Evolutionary conservation across 257 asterid genomes (phyloP), one percentile per base, ranked within the genome.

Genomic region (Salvia splendens): DNA sequence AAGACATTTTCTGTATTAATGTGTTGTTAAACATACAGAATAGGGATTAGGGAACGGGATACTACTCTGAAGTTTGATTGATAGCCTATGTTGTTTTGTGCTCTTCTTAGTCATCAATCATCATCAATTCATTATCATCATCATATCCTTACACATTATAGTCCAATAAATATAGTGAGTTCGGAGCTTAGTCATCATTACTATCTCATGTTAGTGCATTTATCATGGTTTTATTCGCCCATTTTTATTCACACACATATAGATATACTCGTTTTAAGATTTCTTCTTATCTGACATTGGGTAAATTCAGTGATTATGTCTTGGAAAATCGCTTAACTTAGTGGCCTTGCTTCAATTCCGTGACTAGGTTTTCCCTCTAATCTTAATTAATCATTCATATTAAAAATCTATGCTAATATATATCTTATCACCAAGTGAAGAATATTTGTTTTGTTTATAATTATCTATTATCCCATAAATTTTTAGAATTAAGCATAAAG

Each of bases 261-360:
- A 46, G 5, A 15, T 47, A 15, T 40, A 16, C 14, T 38, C 12
- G 1, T 50, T 61, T 40, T 46, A 46, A 55, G 78, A 72, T 67
- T 72, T 71, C 71, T 61, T 61, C 77, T 66, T 66, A 72, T 72
- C 81, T 55, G 14, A 76, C 58, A 7, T 36, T 76, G 74, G 65
- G 72, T 77, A 54, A 53, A 42, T 40, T 48, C 8, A 64, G 45
- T 63, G 52, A 64, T 70, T 46, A 16, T 56, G 73, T 49, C 68
- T 55, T 0, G 49, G 15, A 68, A 60, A 20, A 16, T 67, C 36
- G 4, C 75, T 50, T 15, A 11, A 8, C 9, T 17, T 49, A 58
- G 68, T 49, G 61, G 6, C 46, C 32, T 61, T 43, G 47, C n/a
- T 46, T 8, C 30, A 24, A 24, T 24, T 24, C 30, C 8, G 42